These are phyloP conservation scores for Paramecium octaurelia DNA, from an alignment of 73 alveolate species.

Conservation along the genomic window DNA sequence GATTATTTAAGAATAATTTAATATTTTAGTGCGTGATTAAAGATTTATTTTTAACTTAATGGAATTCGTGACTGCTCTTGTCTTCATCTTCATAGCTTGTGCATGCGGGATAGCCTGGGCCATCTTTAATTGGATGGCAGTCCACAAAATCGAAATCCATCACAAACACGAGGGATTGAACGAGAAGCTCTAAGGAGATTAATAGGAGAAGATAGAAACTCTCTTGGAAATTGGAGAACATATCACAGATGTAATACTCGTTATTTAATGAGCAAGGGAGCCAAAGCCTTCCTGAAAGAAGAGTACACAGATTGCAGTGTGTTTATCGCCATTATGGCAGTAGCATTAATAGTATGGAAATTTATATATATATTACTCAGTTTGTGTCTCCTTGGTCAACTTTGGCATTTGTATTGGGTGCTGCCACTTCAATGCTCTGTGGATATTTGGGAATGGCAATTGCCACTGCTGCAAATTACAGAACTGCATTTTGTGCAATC, in stretches of 20 bases:
- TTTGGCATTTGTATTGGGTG: conserved; percentile 80
- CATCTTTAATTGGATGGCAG: neutral
- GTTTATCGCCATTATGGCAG: conserved; percentile 59
- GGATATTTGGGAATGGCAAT: conserved; percentile 91
- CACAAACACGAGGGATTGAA: neutral
- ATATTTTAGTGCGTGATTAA: neutral
- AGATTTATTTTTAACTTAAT: neutral
- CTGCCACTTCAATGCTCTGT: conserved; percentile 72
- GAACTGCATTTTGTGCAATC: conserved; percentile 69
- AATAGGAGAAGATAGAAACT: conserved; percentile 16
- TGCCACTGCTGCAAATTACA: conserved; percentile 76
- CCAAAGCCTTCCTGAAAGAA: conserved; percentile 72
- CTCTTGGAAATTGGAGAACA: conserved; percentile 23
- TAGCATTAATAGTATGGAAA: conserved; percentile 53
- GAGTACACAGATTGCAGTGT: conserved; percentile 71
- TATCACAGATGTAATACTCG: neutral
- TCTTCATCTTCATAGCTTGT: neutral
- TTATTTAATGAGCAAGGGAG: conserved; percentile 64
- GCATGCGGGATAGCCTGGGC: conserved; percentile 44
- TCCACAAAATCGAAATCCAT: neutral
- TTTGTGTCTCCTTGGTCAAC: conserved; percentile 64
- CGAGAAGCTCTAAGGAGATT: conserved; percentile 13
- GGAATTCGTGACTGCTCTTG: conserved; percentile 40
- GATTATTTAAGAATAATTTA: neutral
- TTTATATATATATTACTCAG: neutral